A percentile compares a stretch with the other conserved stretches of the same genome.
These are phyloP conservation scores for Xylariaceae sp. DNA, from an alignment of 2,329 filamentous ascomycete genomes.

Conservation along the genomic window DNA sequence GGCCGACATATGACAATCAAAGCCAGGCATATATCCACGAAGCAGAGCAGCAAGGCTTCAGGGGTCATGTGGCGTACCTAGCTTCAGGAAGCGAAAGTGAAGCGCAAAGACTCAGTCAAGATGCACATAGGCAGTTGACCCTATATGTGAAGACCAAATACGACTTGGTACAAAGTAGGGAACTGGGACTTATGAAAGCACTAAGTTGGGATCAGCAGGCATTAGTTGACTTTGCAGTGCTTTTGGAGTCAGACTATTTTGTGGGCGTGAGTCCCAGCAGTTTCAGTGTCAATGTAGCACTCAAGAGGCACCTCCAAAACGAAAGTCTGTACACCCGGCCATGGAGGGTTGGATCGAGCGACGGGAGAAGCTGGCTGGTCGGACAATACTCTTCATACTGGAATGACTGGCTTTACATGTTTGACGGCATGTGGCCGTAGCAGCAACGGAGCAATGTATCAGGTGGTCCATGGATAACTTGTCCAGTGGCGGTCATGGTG, in stretches of 20 bases:
- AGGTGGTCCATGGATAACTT: neutral
- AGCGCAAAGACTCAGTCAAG: slow-evolving; percentile 31
- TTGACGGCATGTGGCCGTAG: slow-evolving; percentile 39
- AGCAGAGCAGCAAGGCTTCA: slow-evolving; percentile 30
- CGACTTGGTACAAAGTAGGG: slow-evolving; percentile 30
- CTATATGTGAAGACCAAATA: slow-evolving; percentile 37
- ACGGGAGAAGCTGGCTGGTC: slow-evolving; percentile 39
- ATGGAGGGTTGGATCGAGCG: slow-evolving; percentile 38
- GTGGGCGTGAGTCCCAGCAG: slow-evolving; percentile 43
- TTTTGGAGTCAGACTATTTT: slow-evolving; percentile 37
- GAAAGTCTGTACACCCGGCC: slow-evolving; percentile 37
- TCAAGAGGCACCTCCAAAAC: slow-evolving; percentile 39
- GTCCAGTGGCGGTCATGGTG: neutral
- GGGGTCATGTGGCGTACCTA: slow-evolving; percentile 36
- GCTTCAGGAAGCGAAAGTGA: slow-evolving; percentile 42
- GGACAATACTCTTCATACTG: slow-evolving; percentile 41
- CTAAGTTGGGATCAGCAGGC: slow-evolving; percentile 42
- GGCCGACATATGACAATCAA: slow-evolving; percentile 41
- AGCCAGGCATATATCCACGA: slow-evolving; percentile 35
- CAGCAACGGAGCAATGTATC: neutral
- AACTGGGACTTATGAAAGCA: slow-evolving; percentile 30
- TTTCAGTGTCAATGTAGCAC: slow-evolving; percentile 43
- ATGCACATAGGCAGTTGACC: slow-evolving; percentile 27
- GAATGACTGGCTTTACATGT: slow-evolving; percentile 47
- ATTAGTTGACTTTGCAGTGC: slow-evolving; percentile 38